Evolutionary conservation across 257 asterid genomes (phyloP), one percentile per base, ranked within the genome.

Genomic region (Solanum medicagineum): DNA sequence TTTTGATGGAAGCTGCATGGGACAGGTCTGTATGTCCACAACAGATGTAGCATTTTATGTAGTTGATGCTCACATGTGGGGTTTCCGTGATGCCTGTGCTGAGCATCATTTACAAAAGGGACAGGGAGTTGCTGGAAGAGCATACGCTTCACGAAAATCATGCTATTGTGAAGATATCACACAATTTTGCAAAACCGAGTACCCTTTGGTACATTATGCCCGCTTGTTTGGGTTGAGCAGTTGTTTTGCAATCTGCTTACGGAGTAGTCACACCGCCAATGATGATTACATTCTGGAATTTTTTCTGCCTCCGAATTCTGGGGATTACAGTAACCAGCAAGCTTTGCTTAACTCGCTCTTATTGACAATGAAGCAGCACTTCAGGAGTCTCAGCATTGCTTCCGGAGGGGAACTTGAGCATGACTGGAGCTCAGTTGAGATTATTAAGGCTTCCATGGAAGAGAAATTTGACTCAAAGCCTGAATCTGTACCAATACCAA

Each of bases 371-470:
- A 92, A 93, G 85, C 92, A 91, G 81, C 97, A 94, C 88, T 87
- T 93, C 69, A 92, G 94, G 87, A 94, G 97, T 88, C 88, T 95
- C 80, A 91, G 96, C 83, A 92, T 93, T 92, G 95, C 97, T 85
- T 95, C 99, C 1, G 98, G 98, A 5, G 92, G 87, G 81, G 93
- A 93, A 84, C 93, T 93, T 75, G 93, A 91, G 62, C 91, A 91
- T 57, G 97, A 91, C 85, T 90, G 94, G 94, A 91, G 90, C 86
- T 94, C 94, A 26, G 88, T 92, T 75, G 98, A 94, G 89, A 91
- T 93, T 83, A 86, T 94, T 62, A 88, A 92, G 86, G 90, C 92
- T 47, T 91, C 93, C 16, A 84, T 54, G 84, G 92, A 90, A 51
- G 93, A 88, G 69, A 91, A 90, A 84, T 85, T 66, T 68, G 87